Evolutionary conservation across 768 basidiomycete genomes (phyloP).

Genomic region (Tricholoma bakamatsutake): DNA sequence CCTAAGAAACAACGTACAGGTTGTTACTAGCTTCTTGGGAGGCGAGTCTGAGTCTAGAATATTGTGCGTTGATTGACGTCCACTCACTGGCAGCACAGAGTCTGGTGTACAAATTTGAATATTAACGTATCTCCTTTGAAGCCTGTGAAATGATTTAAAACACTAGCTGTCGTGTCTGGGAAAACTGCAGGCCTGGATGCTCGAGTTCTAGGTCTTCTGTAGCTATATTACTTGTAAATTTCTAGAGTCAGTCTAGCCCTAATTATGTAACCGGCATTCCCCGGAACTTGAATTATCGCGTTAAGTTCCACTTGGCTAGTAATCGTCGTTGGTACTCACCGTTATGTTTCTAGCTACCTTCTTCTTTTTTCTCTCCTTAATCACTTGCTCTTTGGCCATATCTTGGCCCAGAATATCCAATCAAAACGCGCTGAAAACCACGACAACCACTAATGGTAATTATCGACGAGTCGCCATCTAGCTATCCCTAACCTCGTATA

Average conservation of each 20-base stretch:
- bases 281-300: no score
- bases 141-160: slow-evolving; percentile 15
- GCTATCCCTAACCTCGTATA: background rate
- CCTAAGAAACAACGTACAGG: background rate
- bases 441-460: slow-evolving; percentile 1
- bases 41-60: background rate
- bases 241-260: no score
- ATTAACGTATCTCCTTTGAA: slow-evolving; percentile 27
- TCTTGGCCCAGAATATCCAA: background rate
- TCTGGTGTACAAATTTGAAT: slow-evolving; percentile 15
- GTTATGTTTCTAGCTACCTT: background rate
- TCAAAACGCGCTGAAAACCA: background rate
- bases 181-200: slow-evolving; percentile 4
- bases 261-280: no score
- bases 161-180: background rate
- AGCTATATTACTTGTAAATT: no score
- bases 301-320: no score
- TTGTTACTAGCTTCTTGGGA: background rate
- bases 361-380: background rate
- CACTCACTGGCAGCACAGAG: no score
- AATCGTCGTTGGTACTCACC: no score
- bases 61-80: background rate
- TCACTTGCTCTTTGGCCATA: background rate
- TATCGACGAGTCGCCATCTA: background rate
- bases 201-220: no score